phyloP scores from a whole-genome alignment of 805 yeast species.

The Lipomyces yamadae region DNA sequence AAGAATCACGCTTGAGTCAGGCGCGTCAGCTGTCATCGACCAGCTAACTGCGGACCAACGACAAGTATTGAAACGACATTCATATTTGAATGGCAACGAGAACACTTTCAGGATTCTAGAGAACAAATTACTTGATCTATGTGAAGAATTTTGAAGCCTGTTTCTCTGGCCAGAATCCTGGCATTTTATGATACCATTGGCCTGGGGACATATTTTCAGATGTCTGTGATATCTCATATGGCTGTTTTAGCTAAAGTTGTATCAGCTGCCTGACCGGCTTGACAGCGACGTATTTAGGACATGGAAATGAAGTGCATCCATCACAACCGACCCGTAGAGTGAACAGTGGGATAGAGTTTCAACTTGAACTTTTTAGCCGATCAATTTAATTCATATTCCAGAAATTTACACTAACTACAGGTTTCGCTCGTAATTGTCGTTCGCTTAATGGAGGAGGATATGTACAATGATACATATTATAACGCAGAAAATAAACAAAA shows the following conservation, averaged over 20 bases:
- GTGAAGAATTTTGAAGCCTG: conserved; percentile 2
- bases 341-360: no score
- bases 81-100: conserved; percentile 5
- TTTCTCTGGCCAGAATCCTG: background rate
- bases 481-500: no score
- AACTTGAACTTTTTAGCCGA: no score
- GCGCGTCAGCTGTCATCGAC: conserved; percentile 3
- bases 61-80: conserved; percentile 1
- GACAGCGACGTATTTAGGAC: conserved; percentile 2
- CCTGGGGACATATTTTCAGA: background rate
- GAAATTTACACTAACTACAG: no score
- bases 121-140: conserved; percentile 1
- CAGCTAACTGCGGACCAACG: conserved; percentile 1
- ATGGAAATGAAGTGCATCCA: background rate
- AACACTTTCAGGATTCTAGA: background rate
- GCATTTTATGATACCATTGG: background rate
- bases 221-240: background rate
- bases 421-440: no score
- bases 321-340: background rate
- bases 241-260: background rate
- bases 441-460: no score
- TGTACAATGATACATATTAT: no score
- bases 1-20: background rate
- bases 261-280: background rate
- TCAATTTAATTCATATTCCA: no score